Evolutionary conservation across 371 early-diverging fungal species (phyloP), one percentile per base, ranked within the genome.

Genomic region (Mortierella sp.): DNA sequence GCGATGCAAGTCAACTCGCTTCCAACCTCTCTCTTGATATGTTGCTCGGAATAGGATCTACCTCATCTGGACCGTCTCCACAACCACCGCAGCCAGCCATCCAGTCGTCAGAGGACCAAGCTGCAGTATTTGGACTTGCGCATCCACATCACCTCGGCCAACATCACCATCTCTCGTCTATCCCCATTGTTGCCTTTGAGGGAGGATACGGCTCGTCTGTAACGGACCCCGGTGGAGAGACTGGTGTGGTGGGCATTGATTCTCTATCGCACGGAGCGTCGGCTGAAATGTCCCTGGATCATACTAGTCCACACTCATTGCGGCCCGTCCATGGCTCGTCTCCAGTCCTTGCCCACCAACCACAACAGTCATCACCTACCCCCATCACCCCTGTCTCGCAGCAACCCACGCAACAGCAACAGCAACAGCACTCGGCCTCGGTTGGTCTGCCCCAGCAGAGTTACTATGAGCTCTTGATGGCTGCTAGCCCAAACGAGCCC

Each of bases 391-490:
- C 51, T 14, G 21, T 50, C 23, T 57, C 63, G 4, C 72, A 64
- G 21, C 61, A 64, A 9, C 37, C 37, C 37, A 9, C 9, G n/a
- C 64, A n/a, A n/a, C n/a, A n/a, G n/a, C n/a, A n/a, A n/a, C n/a
- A n/a, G n/a, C n/a, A n/a, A n/a, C n/a, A 61, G 37, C 37, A 51
- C 4, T 60, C 62, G 15, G 19, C 58, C 19, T 21, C 62, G 7
- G 61, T 47, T 30, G n/a, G 57, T 2, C 52, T 67, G n/a, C 72
- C 72, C 0, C 63, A 66, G 14, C 73, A 61, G 57, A 56, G 64
- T 1, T 74, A 74, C 46, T 74, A 74, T n/a, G 74, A 74, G 51
- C 57, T 74, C 25, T 23, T 74, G 62, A 74, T 74, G 74, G 68
- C 74, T 0, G 67, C 73, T 28, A 68, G 60, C 21, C 74, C 68